phyloP scores from a whole-genome alignment of 176 grass and related monocot species.

The Lolium perenne region DNA sequence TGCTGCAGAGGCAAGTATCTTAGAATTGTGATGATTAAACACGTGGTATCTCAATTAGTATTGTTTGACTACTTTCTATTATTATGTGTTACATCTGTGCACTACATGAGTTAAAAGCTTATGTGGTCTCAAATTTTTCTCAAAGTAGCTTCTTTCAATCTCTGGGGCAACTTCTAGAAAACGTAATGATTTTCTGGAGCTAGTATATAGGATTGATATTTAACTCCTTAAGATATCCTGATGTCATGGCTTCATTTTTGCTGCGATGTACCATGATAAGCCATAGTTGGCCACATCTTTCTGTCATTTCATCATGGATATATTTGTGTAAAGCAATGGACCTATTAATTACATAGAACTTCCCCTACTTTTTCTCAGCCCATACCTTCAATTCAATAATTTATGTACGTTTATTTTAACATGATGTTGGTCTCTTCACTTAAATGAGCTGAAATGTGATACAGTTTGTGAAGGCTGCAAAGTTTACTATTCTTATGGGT shows the following conservation, averaged over 20 bases:
- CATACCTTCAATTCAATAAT: constrained; percentile 13
- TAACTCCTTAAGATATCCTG: constrained; percentile 14
- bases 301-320: constrained; percentile 27
- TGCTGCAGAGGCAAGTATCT: constrained; percentile 60
- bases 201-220: neutral
- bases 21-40: constrained; percentile 15
- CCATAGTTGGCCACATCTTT: neutral
- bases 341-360: neutral
- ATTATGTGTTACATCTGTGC: constrained; percentile 6
- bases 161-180: neutral
- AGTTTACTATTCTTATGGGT: constrained; percentile 23
- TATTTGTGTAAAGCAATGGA: constrained; percentile 23
- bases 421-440: constrained; percentile 4
- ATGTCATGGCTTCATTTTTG: constrained; percentile 16
- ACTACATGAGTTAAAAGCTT: neutral
- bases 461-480: constrained; percentile 9
- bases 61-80: constrained; percentile 26
- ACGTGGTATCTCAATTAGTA: constrained; percentile 14
- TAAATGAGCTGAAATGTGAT: constrained; percentile 16
- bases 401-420: constrained; percentile 27
- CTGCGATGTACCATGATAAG: neutral
- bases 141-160: constrained; percentile 15
- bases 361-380: neutral
- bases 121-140: constrained; percentile 20
- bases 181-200: constrained; percentile 13